Base-by-base conservation (phyloP, 164 flowering plant genomes). In the Vitis cinerea region DNA sequence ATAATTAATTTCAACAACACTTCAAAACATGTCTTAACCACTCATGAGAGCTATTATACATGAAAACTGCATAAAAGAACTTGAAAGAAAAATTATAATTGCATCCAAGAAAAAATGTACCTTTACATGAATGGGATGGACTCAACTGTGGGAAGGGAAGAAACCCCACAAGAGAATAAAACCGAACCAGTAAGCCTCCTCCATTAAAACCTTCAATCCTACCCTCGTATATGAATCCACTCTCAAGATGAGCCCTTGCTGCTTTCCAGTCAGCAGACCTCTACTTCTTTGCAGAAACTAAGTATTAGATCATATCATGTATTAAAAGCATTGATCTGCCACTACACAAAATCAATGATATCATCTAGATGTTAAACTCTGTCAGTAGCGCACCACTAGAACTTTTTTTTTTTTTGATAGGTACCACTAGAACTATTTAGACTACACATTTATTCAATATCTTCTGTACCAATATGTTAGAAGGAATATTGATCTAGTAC, bases 181-280 rank as follows among this genome's bases (percentile, higher is more conserved):
- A 92, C 10, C 92, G 88, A 74, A 94, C 76, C 44, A 89, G 88
- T 79, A 94, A 82, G 16, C 98, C 98, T 62, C 98, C 98, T 61
- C 80, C 85, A 78, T 94, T 94, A 62, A 71, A 85, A 31, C 91
- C 92, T 78, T 88, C 92, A 75, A 94, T 65, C 68, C 78, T 83
- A 44, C 95, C 94, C 64, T 84, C 86, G 69, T 76, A 87, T 61
- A 86, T 72, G 67, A 79, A 69, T 65, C 93, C 94, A 59, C 79
- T 87, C 13, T 83, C 88, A 57, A 67, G 72, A 65, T 86, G 87
- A 9, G 85, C 84, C 71, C 77, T 85, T 72, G 95, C 97, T 19
- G 88, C 88, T 78, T 90, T 83, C 98, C 98, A 94, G 76, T 88
- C 95, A 80, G 89, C 93, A 79, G 89, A 87, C 78, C 83, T 84